Conservation (phyloP, 768 basidiomycete genomes). For the Sarcomyxa edulis region DNA sequence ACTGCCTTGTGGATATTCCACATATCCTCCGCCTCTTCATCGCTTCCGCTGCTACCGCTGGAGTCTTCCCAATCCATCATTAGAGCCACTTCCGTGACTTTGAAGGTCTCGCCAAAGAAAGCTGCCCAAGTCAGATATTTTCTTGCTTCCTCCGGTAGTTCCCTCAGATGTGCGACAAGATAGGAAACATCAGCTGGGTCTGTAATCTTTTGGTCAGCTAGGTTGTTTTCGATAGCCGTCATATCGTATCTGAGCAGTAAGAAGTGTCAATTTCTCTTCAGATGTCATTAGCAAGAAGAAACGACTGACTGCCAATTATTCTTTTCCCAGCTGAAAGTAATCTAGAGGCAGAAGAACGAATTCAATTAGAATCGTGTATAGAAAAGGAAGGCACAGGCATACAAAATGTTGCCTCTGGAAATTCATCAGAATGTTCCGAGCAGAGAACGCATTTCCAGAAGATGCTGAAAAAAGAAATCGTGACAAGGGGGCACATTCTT, state of each 20-base stretch:
- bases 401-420: conserved; percentile 62
- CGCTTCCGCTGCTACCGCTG: conserved; percentile 42
- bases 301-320: conserved; percentile 56
- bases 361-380: background rate
- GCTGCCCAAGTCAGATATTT: conserved; percentile 70
- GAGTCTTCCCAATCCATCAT: conserved; percentile 74
- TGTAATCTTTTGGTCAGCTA: conserved; percentile 45
- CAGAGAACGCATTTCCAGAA: conserved; percentile 67
- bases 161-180: conserved; percentile 51
- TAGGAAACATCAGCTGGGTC: conserved; percentile 63
- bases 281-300: conserved; percentile 1
- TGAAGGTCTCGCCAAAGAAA: conserved; percentile 71
- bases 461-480: conserved; percentile 52
- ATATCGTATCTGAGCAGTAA: conserved; percentile 46
- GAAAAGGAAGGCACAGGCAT: conserved; percentile 14
- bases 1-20: conserved; percentile 51
- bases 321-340: conserved; percentile 57
- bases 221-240: conserved; percentile 45
- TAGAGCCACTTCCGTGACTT: conserved; percentile 64
- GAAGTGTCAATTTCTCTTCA: conserved; percentile 1
- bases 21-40: conserved; percentile 46
- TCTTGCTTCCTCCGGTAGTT: conserved; percentile 57
- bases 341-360: conserved; percentile 28
- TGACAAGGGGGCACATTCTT: conserved; percentile 49
- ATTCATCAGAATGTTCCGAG: conserved; percentile 56